These are phyloP conservation scores for Orbilia ellipsospora DNA, from an alignment of 2,329 filamentous ascomycete species.

Conservation along the genomic window DNA sequence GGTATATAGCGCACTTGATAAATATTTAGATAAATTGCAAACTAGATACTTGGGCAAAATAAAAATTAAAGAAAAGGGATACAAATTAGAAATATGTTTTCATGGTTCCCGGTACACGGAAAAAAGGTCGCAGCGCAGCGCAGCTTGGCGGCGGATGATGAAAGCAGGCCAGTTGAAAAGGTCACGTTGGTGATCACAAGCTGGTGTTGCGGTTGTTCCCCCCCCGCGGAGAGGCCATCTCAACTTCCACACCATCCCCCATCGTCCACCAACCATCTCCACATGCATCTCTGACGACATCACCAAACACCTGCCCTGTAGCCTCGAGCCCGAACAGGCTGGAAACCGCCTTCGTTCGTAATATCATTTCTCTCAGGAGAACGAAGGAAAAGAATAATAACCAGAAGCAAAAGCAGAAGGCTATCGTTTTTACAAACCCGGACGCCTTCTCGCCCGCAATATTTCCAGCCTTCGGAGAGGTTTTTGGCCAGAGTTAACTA, in stretches of 20 bases:
- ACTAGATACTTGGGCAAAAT: no score
- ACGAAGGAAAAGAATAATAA: no score
- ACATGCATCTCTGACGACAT: constrained; percentile 6
- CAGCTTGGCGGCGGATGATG: constrained; percentile 10
- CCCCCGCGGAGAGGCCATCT: neutral
- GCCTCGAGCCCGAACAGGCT: no score
- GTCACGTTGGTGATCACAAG: constrained; percentile 33
- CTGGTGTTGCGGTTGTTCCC: neutral
- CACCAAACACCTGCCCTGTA: neutral
- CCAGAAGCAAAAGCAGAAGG: no score
- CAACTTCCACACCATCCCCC: neutral
- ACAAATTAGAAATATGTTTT: no score
- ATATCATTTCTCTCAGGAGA: neutral
- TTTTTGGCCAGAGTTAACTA: neutral
- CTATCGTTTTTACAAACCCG: no score
- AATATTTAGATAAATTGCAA: no score
- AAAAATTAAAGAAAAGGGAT: no score
- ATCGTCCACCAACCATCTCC: neutral
- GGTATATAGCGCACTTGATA: no score
- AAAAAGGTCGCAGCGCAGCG: neutral
- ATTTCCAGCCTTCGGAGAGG: neutral
- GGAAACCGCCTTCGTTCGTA: neutral
- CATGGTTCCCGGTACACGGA: no score
- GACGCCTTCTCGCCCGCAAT: neutral
- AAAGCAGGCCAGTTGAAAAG: constrained; percentile 33